Conservation (phyloP, 2,329 filamentous ascomycete genomes). For the Diplocarpon rosae region DNA sequence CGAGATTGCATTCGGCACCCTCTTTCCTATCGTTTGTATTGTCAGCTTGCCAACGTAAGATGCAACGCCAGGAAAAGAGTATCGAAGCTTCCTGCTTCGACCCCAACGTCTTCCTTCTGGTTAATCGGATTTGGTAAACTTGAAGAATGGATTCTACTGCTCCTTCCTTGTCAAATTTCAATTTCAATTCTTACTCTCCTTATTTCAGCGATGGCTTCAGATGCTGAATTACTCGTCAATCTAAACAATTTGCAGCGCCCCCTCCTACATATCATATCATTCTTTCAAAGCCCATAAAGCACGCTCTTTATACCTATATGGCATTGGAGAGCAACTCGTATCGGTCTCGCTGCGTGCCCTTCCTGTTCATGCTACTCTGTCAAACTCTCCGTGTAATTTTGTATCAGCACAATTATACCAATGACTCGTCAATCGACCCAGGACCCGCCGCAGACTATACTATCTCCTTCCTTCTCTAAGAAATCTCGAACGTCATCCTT, state of each 20-base stretch:
- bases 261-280: not conserved
- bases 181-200: not conserved
- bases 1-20: no score
- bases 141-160: not conserved
- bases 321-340: slow-evolving; percentile 10
- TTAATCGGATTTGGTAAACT: not conserved
- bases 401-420: slow-evolving; percentile 4
- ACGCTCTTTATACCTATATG: slow-evolving; percentile 10
- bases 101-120: no score
- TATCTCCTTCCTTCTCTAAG: slow-evolving; percentile 13
- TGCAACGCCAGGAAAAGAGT: no score
- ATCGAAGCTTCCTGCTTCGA: no score
- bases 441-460: slow-evolving; percentile 1
- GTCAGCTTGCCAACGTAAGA: no score
- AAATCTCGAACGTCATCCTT: slow-evolving; percentile 4
- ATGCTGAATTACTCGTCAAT: not conserved
- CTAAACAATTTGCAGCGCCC: not conserved
- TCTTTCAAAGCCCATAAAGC: not conserved
- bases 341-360: slow-evolving; percentile 7
- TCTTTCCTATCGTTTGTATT: no score
- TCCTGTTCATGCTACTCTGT: slow-evolving; percentile 11
- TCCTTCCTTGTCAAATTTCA: not conserved
- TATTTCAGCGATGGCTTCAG: not conserved
- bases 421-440: slow-evolving; percentile 12
- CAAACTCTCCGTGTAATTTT: slow-evolving; percentile 7